Evolutionary conservation across 371 early-diverging fungal genomes (phyloP), one percentile per base, ranked within the genome.

Genomic region (Amoeboaphelidium protococcarum): DNA sequence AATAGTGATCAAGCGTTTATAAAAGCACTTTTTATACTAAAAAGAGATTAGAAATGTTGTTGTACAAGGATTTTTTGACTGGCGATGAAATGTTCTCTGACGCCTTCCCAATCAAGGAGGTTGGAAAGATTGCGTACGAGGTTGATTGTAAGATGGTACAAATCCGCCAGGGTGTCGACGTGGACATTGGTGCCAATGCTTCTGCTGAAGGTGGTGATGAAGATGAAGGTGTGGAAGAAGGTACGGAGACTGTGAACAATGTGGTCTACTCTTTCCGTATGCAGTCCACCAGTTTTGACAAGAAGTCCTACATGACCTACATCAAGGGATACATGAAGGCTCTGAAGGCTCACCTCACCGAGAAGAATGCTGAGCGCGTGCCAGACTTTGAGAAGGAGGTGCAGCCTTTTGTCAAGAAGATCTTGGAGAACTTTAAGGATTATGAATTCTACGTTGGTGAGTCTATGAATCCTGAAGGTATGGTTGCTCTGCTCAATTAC

Each of bases 171-270:
- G 86, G 67, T 52, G 42, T 25, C 2, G 74, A 83, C 50, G 65
- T 87, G 48, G 80, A 90, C 59, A 85, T 80, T 54, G 88, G 88
- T 66, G 90, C 84, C 65, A 86, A 87, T 71, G 74, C 88, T 48
- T 85, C 88, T 41, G 87, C 87, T 50, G 87, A 85, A 66, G 86
- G 69, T 53, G 64, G 44, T 25, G 66, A 54, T 22, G n/a, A n/a
- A 42, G 74, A 60, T 26, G 86, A 79, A 51, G 64, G 43, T 22
- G 60, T 70, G 45, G 85, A 85, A 44, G 68, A 67, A 41, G 57
- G 58, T 40, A 51, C 52, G 25, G 12, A 59, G 49, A 60, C 60
- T 26, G 86, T 85, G 64, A 89, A 82, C 79, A 77, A 90, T 67
- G 75, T 90, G 40, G 71, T 82, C 51, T 55, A 82, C 71, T 69